Evolutionary conservation across 1,284 basidiomycete genomes (phyloP).

Genomic region (Cryptococcus sp.): DNA sequence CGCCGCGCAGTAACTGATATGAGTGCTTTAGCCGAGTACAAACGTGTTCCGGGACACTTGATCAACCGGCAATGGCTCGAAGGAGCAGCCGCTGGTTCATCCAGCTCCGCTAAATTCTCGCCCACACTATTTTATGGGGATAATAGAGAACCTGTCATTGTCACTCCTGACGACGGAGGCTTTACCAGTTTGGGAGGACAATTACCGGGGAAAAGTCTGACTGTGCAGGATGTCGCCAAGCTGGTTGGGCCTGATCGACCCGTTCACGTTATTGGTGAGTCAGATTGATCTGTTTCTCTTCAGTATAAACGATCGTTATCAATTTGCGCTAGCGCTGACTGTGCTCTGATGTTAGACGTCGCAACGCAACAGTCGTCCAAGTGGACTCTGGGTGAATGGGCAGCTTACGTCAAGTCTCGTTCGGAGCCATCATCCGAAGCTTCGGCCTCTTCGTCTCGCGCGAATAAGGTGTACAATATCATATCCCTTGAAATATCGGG

Average conservation of each 20-base stretch:
- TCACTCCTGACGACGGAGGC: constrained; percentile 44
- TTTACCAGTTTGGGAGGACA: constrained; percentile 47
- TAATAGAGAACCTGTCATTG: constrained; percentile 43
- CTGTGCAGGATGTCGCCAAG: constrained; percentile 69
- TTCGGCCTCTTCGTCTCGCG: constrained; percentile 6
- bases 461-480: constrained; percentile 83
- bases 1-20: constrained; percentile 24
- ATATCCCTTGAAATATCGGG: constrained; percentile 84
- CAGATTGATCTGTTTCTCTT: neutral
- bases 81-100: neutral
- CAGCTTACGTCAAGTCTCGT: constrained; percentile 67
- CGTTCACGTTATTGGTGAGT: constrained; percentile 84
- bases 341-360: constrained; percentile 62
- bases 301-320: neutral
- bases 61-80: constrained; percentile 22
- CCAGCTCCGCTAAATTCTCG: constrained; percentile 13
- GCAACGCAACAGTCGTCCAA: constrained; percentile 73
- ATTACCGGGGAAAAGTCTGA: constrained; percentile 41
- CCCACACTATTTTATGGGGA: constrained; percentile 46
- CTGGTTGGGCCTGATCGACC: constrained; percentile 73
- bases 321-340: constrained; percentile 4
- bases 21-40: constrained; percentile 11
- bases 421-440: constrained; percentile 14
- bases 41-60: constrained; percentile 13
- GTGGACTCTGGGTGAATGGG: constrained; percentile 91